These are phyloP conservation scores for Rhynchosporium agropyri DNA, from an alignment of 2,329 filamentous ascomycete genomes.

Conservation along the genomic window DNA sequence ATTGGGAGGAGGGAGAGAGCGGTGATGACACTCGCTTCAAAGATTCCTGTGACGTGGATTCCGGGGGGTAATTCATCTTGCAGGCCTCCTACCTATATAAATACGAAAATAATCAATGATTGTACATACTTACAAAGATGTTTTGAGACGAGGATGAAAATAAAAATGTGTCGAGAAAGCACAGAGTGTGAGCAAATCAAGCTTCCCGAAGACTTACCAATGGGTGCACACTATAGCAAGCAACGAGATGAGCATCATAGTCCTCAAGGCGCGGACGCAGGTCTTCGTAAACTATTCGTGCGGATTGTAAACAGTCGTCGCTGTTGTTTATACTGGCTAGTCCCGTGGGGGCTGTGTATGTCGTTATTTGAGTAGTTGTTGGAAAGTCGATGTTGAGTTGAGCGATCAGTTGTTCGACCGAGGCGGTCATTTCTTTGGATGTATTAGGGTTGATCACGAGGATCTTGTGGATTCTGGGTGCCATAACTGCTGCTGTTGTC, in stretches of 20 bases:
- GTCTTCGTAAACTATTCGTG: constrained; percentile 61
- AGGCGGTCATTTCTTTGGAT: constrained; percentile 70
- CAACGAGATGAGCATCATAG: constrained; percentile 80
- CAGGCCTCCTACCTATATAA: constrained; percentile 56
- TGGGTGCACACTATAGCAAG: constrained; percentile 85
- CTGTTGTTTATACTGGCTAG: constrained; percentile 80
- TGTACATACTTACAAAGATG: too few relatives aligned
- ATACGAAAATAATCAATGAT: too few relatives aligned
- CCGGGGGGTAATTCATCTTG: constrained; percentile 43
- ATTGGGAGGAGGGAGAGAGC: constrained; percentile 45
- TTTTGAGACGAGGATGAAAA: too few relatives aligned
- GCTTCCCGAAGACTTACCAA: constrained; percentile 45
- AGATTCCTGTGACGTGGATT: constrained; percentile 76
- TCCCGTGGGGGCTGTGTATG: constrained; percentile 64
- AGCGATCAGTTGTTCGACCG: constrained; percentile 56
- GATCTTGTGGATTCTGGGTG: constrained; percentile 1
- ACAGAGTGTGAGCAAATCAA: too few relatives aligned
- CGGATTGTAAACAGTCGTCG: constrained; percentile 66
- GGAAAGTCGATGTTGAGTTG: constrained; percentile 39
- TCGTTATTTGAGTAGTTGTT: constrained; percentile 50
- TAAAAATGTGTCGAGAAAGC: too few relatives aligned
- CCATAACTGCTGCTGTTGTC: constrained; percentile 2
- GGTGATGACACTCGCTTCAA: constrained; percentile 74
- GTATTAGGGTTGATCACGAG: constrained; percentile 78
- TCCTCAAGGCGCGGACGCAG: constrained; percentile 49